Evolutionary conservation across 208 protist species (phyloP).

Genomic region (Crithidia expoeki): DNA sequence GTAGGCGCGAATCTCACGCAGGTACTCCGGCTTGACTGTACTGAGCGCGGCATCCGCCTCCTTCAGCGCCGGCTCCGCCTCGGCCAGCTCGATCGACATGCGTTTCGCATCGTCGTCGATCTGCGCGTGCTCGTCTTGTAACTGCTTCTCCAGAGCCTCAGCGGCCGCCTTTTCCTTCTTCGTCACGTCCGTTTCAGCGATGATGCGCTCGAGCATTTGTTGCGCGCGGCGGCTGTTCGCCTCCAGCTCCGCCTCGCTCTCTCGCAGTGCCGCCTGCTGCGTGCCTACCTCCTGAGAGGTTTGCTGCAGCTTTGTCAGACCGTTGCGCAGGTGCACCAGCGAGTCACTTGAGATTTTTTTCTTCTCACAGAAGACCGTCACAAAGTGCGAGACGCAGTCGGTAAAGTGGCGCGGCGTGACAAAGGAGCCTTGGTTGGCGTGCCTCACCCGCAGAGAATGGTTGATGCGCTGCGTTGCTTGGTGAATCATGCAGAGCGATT

Average conservation of each 20-base stretch:
- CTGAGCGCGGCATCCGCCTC: constrained; percentile 96
- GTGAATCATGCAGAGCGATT: constrained; percentile 94
- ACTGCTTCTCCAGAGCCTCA: constrained; percentile 70
- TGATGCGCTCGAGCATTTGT: constrained; percentile 86
- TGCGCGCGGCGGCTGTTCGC: constrained; percentile 81
- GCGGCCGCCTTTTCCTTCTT: constrained; percentile 84
- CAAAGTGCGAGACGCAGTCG: constrained; percentile 97
- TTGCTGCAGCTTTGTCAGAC: constrained; percentile 94
- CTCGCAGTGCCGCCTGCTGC: constrained; percentile 82
- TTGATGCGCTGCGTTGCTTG: constrained; percentile 88
- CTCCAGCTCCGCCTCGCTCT: constrained; percentile 82
- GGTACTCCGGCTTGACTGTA: constrained; percentile 95
- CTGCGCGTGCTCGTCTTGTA: constrained; percentile 85
- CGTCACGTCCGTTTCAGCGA: constrained; percentile 83
- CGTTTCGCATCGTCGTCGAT: constrained; percentile 70
- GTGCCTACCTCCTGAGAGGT: constrained; percentile 90
- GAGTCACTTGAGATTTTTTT: constrained; percentile 92
- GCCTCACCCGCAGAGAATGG: constrained; percentile 58
- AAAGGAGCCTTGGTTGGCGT: constrained; percentile 90
- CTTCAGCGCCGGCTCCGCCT: constrained; percentile 93
- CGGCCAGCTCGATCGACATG: constrained; percentile 80
- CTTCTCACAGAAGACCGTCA: constrained; percentile 95
- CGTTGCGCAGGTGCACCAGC: constrained; percentile 95
- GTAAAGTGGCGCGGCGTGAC: constrained; percentile 99
- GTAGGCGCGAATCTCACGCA: constrained; percentile 98